These are phyloP conservation scores for Penicillium riverlandense DNA, from an alignment of 495 filamentous ascomycete species.

Conservation along the genomic window DNA sequence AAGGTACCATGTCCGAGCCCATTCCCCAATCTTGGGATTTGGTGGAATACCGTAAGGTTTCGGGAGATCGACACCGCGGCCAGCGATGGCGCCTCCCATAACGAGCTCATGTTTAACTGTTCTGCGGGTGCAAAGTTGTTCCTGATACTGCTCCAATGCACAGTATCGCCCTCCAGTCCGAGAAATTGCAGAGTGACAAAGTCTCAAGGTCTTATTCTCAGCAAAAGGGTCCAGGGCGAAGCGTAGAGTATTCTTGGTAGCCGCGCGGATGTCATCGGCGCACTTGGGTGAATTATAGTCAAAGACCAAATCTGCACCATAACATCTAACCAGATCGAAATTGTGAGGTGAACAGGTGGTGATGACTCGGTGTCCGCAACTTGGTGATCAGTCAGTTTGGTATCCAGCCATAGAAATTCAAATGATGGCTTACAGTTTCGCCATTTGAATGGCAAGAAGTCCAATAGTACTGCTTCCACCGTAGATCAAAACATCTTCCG, in stretches of 20 bases:
- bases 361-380: slow-evolving; percentile 38
- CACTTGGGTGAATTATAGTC: slow-evolving; percentile 44
- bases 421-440: slow-evolving; percentile 20
- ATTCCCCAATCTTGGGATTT: slow-evolving; percentile 12
- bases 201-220: slow-evolving; percentile 21
- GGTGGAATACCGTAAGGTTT: slow-evolving; percentile 20
- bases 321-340: slow-evolving; percentile 41
- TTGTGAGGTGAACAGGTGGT: slow-evolving; percentile 51
- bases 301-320: slow-evolving; percentile 46
- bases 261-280: slow-evolving; percentile 31
- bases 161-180: slow-evolving; percentile 36
- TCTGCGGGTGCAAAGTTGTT: slow-evolving; percentile 13
- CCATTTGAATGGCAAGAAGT: slow-evolving; percentile 36
- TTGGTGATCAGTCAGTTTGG: not conserved
- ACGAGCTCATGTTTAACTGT: slow-evolving; percentile 22
- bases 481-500: slow-evolving; percentile 31
- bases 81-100: slow-evolving; percentile 21
- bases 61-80: slow-evolving; percentile 19
- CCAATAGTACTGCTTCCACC: slow-evolving; percentile 41
- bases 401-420: not conserved
- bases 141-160: slow-evolving; percentile 27
- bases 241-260: slow-evolving; percentile 27
- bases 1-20: slow-evolving; percentile 13
- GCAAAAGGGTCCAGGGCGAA: slow-evolving; percentile 36
- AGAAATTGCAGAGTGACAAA: slow-evolving; percentile 35